Percentiles rank a stretch among this genome's conserved stretches.
Evolutionary conservation across 345 rosid genomes (phyloP).

Genomic region (Aquilaria yunnanensis): DNA sequence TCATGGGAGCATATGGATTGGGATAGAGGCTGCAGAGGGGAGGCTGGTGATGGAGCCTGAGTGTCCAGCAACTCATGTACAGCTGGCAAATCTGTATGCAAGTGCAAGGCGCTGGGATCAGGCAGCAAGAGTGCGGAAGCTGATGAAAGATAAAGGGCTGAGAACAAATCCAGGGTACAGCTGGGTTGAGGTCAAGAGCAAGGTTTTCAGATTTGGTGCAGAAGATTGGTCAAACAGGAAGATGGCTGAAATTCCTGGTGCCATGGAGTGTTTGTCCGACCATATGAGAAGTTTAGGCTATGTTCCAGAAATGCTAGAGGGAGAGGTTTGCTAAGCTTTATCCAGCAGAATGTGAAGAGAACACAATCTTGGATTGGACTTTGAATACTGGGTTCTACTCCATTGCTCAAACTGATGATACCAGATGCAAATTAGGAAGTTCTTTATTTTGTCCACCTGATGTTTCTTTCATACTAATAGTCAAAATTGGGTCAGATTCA

Average conservation of each 20-base stretch:
- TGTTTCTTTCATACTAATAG: too few species aligned
- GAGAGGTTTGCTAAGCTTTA: background rate
- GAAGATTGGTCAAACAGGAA: constrained; percentile 47
- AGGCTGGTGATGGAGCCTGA: constrained; percentile 64
- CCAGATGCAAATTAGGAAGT: too few species aligned
- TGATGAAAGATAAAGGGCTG: constrained; percentile 75
- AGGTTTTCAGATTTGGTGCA: constrained; percentile 58
- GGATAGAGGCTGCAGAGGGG: constrained; percentile 81
- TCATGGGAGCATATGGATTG: constrained; percentile 59
- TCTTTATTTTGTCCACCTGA: too few species aligned
- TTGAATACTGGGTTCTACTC: too few species aligned
- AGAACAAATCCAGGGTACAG: constrained; percentile 71
- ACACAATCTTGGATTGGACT: too few species aligned
- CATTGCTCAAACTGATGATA: too few species aligned
- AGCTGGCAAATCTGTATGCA: constrained; percentile 74
- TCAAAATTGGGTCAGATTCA: too few species aligned
- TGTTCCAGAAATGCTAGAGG: constrained; percentile 20
- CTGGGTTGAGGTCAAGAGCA: constrained; percentile 76
- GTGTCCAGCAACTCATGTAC: constrained; percentile 77
- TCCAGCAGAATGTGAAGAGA: too few species aligned
- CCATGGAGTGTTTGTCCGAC: constrained; percentile 43
- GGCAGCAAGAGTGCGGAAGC: constrained; percentile 64
- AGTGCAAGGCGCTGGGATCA: constrained; percentile 62
- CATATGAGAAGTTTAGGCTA: constrained; percentile 37
- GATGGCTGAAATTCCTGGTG: constrained; percentile 30